A percentile compares a stretch with the other conserved stretches of the same genome.
Conservation (phyloP, 2,329 filamentous ascomycete species). For the Fusarium domesticum region DNA sequence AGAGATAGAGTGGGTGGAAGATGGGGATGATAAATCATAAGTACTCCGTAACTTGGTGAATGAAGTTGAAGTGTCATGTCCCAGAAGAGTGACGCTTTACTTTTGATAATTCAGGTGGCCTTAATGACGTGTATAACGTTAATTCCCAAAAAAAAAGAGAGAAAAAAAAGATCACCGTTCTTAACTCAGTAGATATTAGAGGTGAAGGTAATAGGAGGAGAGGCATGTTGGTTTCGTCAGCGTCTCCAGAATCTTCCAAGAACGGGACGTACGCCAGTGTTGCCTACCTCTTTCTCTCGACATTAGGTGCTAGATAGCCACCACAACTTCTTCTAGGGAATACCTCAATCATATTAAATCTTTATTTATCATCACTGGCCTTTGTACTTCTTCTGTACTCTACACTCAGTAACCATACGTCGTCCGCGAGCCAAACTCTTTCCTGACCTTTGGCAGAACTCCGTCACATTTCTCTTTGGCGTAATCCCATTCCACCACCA, state of each 20-base stretch:
- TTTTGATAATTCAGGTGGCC: no score
- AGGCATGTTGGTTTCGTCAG: constrained; percentile 2
- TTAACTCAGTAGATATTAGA: neutral
- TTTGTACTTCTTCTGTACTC: neutral
- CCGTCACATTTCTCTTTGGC: neutral
- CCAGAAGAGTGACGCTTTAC: no score
- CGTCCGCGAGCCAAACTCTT: neutral
- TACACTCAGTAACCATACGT: neutral
- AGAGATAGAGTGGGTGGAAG: neutral
- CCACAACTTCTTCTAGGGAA: neutral
- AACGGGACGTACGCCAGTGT: constrained; percentile 22
- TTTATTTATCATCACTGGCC: neutral
- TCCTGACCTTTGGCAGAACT: neutral
- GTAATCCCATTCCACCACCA: neutral
- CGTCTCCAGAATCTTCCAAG: constrained; percentile 26
- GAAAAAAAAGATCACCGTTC: neutral
- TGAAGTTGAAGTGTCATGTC: no score
- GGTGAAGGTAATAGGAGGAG: neutral
- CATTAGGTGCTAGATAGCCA: neutral
- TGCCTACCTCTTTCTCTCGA: constrained; percentile 17
- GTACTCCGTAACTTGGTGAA: no score
- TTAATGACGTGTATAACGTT: no score
- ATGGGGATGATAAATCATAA: no score
- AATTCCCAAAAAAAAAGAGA: no score
- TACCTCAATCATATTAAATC: no score